A percentile compares a stretch with the other conserved stretches of the same genome.
Conservation (phyloP, 225 moss, liverwort and hornwort species). For the Sphagnum contortum region DNA sequence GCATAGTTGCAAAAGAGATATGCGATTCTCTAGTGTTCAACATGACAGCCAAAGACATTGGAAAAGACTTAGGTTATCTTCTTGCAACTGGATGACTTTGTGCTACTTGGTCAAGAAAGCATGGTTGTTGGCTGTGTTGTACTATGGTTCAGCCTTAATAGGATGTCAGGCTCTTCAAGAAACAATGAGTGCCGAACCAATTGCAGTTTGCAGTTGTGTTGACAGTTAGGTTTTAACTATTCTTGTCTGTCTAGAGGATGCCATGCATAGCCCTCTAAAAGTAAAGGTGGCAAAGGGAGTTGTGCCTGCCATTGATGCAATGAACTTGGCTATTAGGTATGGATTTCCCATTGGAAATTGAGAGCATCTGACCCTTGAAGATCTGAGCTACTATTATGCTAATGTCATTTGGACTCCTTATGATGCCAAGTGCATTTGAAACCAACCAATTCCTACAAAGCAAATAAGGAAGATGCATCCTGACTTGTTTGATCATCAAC, state of each 20-base stretch:
- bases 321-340: slow-evolving; percentile 84
- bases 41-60: slow-evolving; percentile 82
- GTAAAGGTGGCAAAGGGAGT: slow-evolving; percentile 91
- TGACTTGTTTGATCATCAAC: slow-evolving; percentile 93
- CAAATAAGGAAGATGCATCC: slow-evolving; percentile 88
- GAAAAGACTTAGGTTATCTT: slow-evolving; percentile 91
- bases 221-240: too few species aligned
- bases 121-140: too few species aligned
- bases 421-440: slow-evolving; percentile 70
- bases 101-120: too few species aligned
- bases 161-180: too few species aligned
- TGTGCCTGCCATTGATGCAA: slow-evolving; percentile 88
- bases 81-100: slow-evolving; percentile 97
- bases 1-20: slow-evolving; percentile 73
- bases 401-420: too few species aligned
- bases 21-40: slow-evolving; percentile 82
- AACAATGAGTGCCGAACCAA: too few species aligned
- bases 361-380: too few species aligned
- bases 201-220: too few species aligned
- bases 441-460: slow-evolving; percentile 92
- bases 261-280: slow-evolving; percentile 92
- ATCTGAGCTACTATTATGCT: slow-evolving; percentile 1
- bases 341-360: too few species aligned
- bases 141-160: too few species aligned
- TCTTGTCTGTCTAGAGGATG: slow-evolving; percentile 58